phyloP scores from a whole-genome alignment of 2,329 filamentous ascomycete genomes.

The Davidsoniella virescens region DNA sequence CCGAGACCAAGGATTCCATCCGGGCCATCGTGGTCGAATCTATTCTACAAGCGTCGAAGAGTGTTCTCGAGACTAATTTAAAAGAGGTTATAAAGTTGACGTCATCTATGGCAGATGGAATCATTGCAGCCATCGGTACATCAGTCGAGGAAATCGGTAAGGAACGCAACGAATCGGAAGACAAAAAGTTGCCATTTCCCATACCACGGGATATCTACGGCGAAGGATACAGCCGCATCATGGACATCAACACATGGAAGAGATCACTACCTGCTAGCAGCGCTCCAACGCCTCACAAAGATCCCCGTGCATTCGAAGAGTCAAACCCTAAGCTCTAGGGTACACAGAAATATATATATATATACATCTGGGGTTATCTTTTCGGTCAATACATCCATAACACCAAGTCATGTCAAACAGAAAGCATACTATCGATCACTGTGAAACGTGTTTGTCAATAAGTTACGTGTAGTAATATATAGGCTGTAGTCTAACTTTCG shows the following conservation, averaged over 20 bases:
- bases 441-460: too few species aligned
- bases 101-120: conserved; percentile 20
- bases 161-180: conserved; percentile 18
- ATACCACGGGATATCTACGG: conserved; percentile 25
- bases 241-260: conserved; percentile 69
- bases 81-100: background rate
- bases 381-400: too few species aligned
- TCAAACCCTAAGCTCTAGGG: conserved; percentile 59
- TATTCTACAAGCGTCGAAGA: conserved; percentile 5
- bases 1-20: conserved; percentile 14
- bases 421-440: too few species aligned
- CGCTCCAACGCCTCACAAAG: conserved; percentile 55
- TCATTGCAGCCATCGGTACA: conserved; percentile 4
- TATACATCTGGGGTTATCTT: too few species aligned
- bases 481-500: too few species aligned
- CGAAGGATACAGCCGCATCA: conserved; percentile 42
- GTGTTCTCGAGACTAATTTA: conserved; percentile 1
- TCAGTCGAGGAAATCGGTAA: conserved; percentile 20
- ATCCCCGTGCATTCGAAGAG: conserved; percentile 75
- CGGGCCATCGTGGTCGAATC: conserved; percentile 10
- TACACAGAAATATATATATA: too few species aligned
- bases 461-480: too few species aligned
- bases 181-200: conserved; percentile 13
- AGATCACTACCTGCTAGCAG: conserved; percentile 54
- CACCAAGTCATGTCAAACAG: too few species aligned